Base-by-base conservation (phyloP, 2,329 filamentous ascomycete genomes). In the Fusarium torulosum region DNA sequence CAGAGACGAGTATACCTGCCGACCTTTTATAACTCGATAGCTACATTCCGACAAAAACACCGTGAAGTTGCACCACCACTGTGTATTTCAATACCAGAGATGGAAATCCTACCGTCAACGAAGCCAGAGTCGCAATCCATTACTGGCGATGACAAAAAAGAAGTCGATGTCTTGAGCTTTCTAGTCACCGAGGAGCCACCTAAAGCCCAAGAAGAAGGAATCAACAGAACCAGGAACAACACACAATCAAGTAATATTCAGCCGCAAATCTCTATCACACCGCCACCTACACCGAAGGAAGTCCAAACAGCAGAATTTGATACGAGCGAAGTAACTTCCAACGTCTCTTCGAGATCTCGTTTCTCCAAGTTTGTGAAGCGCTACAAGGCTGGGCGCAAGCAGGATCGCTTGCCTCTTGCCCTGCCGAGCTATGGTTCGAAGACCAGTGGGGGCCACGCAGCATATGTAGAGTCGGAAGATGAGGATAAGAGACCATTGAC, bases 11-110 rank as follows among this genome's bases (percentile, higher is more conserved):
- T 20, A 3, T 69, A 38, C 4, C 66, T 55, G 0, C 3, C 51
- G 1, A 66, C 47, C 0, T 68, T 66, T 23, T 69, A 69, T 23
- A 68, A 46, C 23, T 53, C 55, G 1, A 45, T 37, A 49, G 25
- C 43, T 14, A 27, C 23, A 1, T 66, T 66, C 7, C 65, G 60
- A 7, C 29, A 41, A 19, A 49, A 31, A 9, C 60, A 66, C 6
- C 15, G 37, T 11, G 47, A 20, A 10, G 4, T n/a, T 7, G 13
- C 37, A n/a, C 14, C 9, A 3, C 11, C 14, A 5, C 8, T n/a
- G 2, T 4, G 4, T 29, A 4, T 10, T 9, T 21, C 2, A 9
- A 15, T 31, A 4, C 13, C 2, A 2, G 35, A 38, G 2, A 7
- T 31, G 6, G 10, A 43, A 1, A 19, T 31, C 11, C 6, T 17